These are phyloP conservation scores for Irpex rosettiformis DNA, from an alignment of 1,284 basidiomycete genomes.

Conservation along the genomic window DNA sequence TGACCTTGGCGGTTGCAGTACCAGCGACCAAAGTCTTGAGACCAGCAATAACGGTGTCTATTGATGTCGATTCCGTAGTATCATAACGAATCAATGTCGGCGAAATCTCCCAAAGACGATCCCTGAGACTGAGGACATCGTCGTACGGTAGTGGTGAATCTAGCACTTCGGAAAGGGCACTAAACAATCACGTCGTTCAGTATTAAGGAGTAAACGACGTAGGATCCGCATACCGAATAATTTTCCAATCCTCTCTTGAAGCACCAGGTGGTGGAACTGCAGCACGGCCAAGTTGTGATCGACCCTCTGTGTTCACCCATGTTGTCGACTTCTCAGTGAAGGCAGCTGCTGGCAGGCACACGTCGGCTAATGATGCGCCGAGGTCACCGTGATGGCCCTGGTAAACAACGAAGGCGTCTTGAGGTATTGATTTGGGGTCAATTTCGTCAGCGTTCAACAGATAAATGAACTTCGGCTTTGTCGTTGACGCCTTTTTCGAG, in stretches of 20 bases:
- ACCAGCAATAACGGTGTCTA: constrained; percentile 69
- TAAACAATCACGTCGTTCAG: constrained; percentile 25
- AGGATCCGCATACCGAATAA: constrained; percentile 70
- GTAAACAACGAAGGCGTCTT: constrained; percentile 96
- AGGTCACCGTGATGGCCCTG: constrained; percentile 99
- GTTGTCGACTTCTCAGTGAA: constrained; percentile 96
- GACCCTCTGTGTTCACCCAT: constrained; percentile 98
- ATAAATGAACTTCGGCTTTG: constrained; percentile 94
- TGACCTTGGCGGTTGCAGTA: constrained; percentile 54
- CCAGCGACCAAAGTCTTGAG: constrained; percentile 56
- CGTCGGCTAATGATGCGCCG: constrained; percentile 95
- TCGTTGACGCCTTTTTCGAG: constrained; percentile 69
- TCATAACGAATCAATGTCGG: constrained; percentile 91
- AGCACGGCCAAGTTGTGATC: constrained; percentile 86
- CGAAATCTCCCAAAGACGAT: constrained; percentile 97
- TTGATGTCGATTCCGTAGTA: constrained; percentile 74
- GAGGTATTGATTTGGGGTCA: constrained; percentile 86
- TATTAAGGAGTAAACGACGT: not conserved
- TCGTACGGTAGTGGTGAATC: constrained; percentile 87
- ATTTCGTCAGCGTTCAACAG: constrained; percentile 96
- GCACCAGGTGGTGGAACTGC: constrained; percentile 96
- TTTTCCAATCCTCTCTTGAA: constrained; percentile 98
- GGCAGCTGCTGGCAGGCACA: constrained; percentile 89
- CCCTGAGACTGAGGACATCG: constrained; percentile 82
- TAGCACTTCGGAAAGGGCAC: constrained; percentile 89